Evolutionary conservation across 805 yeast genomes (phyloP).

Genomic region (Yamadazyma nakazawae): DNA sequence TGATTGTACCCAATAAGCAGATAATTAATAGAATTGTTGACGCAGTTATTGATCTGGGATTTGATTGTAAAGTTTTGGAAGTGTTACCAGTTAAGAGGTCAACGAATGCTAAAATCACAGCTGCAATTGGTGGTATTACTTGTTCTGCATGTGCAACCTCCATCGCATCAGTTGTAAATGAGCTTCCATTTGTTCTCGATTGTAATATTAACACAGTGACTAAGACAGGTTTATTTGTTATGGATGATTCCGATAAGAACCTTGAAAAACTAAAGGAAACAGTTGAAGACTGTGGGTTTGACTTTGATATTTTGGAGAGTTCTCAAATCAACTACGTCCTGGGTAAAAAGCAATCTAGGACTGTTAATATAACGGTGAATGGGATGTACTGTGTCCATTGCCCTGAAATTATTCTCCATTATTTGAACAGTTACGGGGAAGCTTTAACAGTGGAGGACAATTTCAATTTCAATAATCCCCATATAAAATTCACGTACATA

Average conservation of each 20-base stretch:
- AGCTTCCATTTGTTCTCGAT: slow-evolving; percentile 51
- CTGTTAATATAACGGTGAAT: slow-evolving; percentile 51
- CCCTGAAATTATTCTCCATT: slow-evolving; percentile 52
- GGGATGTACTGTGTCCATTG: slow-evolving; percentile 76
- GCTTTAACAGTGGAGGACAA: slow-evolving; percentile 55
- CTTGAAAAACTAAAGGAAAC: slow-evolving; percentile 44
- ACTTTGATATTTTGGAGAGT: slow-evolving; percentile 45
- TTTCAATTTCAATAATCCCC: slow-evolving; percentile 53
- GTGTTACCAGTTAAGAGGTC: slow-evolving; percentile 55
- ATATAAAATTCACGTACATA: slow-evolving; percentile 59
- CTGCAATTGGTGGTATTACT: slow-evolving; percentile 69
- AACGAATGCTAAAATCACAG: slow-evolving; percentile 49
- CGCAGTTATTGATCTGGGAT: slow-evolving; percentile 30
- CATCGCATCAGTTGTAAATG: slow-evolving; percentile 44
- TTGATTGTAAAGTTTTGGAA: slow-evolving; percentile 52
- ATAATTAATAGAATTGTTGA: slow-evolving; percentile 31
- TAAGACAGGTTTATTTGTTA: slow-evolving; percentile 59
- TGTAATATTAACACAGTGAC: slow-evolving; percentile 55
- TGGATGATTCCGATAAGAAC: slow-evolving; percentile 41
- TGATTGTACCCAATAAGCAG: slow-evolving; percentile 51
- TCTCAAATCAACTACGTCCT: slow-evolving; percentile 46
- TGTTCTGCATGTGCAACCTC: slow-evolving; percentile 70
- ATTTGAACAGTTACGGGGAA: slow-evolving; percentile 51
- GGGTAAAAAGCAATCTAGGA: slow-evolving; percentile 49
- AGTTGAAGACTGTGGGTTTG: slow-evolving; percentile 68